Evolutionary conservation across 2,329 filamentous ascomycete genomes (phyloP).

Genomic region (Dactylellina haptotyla): DNA sequence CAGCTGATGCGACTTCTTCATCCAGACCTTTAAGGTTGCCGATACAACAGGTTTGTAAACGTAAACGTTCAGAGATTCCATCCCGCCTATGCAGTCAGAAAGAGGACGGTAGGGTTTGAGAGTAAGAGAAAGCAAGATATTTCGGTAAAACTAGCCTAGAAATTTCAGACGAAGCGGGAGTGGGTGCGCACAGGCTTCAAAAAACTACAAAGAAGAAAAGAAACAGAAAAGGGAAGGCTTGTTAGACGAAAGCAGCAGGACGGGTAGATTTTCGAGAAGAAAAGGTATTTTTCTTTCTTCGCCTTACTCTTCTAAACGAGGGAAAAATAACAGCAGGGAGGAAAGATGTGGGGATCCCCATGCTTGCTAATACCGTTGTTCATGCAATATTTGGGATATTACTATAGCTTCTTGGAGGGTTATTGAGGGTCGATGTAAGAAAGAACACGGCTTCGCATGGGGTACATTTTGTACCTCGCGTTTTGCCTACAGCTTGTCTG

Average conservation of each 20-base stretch:
- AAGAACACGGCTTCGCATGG: too few species aligned
- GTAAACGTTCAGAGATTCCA: too few species aligned
- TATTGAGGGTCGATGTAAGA: conserved; percentile 1
- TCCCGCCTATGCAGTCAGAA: too few species aligned
- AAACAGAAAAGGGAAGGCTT: neutral
- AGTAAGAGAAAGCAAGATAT: neutral
- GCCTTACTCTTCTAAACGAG: neutral
- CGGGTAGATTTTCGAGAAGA: neutral
- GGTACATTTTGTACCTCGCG: conserved; percentile 6
- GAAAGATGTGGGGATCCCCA: neutral
- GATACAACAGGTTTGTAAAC: too few species aligned
- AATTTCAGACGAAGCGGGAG: conserved; percentile 13
- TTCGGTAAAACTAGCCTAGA: conserved; percentile 26
- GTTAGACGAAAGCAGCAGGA: neutral
- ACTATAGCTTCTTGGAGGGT: neutral
- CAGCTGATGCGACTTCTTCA: too few species aligned
- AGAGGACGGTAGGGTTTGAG: too few species aligned
- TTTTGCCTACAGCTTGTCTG: neutral
- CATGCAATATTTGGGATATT: conserved; percentile 14
- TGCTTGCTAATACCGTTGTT: conserved; percentile 8
- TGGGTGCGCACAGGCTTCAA: conserved; percentile 8
- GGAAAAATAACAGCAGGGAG: neutral
- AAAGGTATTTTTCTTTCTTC: too few species aligned
- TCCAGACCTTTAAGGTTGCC: too few species aligned
- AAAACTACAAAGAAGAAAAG: neutral